phyloP scores from a whole-genome alignment of 441 rosid species.

The Mallotus japonicus region DNA sequence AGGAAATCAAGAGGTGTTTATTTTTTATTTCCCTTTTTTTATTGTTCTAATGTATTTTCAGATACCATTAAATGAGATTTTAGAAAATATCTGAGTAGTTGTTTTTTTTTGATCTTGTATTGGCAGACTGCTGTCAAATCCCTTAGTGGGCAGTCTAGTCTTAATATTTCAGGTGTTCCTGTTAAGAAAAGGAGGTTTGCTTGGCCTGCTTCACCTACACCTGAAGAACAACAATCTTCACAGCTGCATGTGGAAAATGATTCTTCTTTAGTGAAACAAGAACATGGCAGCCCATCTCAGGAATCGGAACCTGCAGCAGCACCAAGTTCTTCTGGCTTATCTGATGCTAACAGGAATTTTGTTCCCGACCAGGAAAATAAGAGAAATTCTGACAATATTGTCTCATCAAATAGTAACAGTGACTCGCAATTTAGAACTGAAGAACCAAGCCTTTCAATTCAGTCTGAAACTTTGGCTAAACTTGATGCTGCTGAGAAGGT shows the following conservation, averaged over 20 bases:
- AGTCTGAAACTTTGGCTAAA: constrained; percentile 33
- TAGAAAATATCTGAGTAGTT: constrained; percentile 4
- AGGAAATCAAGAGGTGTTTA: constrained; percentile 68
- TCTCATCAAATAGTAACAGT: constrained; percentile 13
- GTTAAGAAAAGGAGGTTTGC: constrained; percentile 82
- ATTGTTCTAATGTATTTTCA: constrained; percentile 1
- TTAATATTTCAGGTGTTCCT: constrained; percentile 69
- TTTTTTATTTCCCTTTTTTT: background rate
- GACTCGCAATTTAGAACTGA: constrained; percentile 34
- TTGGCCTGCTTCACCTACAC: constrained; percentile 40
- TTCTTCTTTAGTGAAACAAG: constrained; percentile 27
- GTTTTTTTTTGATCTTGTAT: constrained; percentile 36
- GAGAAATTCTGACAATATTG: constrained; percentile 15
- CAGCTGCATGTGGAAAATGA: constrained; percentile 15
- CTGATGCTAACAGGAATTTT: constrained; percentile 28
- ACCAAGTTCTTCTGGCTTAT: constrained; percentile 22
- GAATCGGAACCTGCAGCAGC: constrained; percentile 26
- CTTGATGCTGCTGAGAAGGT: constrained; percentile 28
- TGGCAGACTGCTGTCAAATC: constrained; percentile 54
- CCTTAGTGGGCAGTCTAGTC: constrained; percentile 46
- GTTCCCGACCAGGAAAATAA: constrained; percentile 29
- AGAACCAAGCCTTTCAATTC: constrained; percentile 30
- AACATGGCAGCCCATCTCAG: constrained; percentile 23
- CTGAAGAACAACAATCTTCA: constrained; percentile 35
- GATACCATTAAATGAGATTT: constrained; percentile 17